Conservation (phyloP, 2,329 filamentous ascomycete genomes). For the Aspergillus costaricaensis region DNA sequence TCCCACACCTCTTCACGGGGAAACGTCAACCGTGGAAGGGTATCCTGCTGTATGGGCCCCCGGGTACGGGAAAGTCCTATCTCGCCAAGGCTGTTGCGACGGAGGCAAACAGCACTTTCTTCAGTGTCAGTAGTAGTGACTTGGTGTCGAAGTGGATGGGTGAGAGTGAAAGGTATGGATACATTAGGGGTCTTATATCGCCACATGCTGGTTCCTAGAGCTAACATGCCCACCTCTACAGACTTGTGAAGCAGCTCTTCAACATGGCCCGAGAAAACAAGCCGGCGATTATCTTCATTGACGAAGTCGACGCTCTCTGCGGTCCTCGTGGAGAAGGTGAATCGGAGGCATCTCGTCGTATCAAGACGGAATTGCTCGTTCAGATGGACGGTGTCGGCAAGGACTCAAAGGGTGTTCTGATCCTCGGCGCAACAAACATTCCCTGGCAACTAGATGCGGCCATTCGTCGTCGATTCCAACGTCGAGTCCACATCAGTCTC, state of each 20-base stretch:
- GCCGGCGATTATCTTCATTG: slow-evolving; percentile 97
- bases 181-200: slow-evolving; percentile 3
- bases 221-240: slow-evolving; percentile 39
- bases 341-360: slow-evolving; percentile 92
- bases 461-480: slow-evolving; percentile 93
- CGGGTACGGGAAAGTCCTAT: slow-evolving; percentile 96
- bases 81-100: slow-evolving; percentile 96
- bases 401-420: slow-evolving; percentile 89
- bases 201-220: neutral
- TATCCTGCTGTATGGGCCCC: slow-evolving; percentile 92
- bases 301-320: slow-evolving; percentile 95
- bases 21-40: slow-evolving; percentile 99
- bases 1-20: slow-evolving; percentile 92
- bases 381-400: slow-evolving; percentile 99
- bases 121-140: slow-evolving; percentile 96
- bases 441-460: slow-evolving; percentile 97
- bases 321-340: slow-evolving; percentile 92
- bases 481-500: slow-evolving; percentile 91
- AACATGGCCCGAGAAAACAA: slow-evolving; percentile 98
- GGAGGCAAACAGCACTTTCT: slow-evolving; percentile 98
- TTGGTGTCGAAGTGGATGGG: slow-evolving; percentile 99
- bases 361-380: slow-evolving; percentile 97
- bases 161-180: slow-evolving; percentile 83
- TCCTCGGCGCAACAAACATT: slow-evolving; percentile 96
- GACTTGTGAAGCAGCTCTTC: slow-evolving; percentile 94